Conservation (phyloP, 805 yeast genomes). For the Candida patagonica region DNA sequence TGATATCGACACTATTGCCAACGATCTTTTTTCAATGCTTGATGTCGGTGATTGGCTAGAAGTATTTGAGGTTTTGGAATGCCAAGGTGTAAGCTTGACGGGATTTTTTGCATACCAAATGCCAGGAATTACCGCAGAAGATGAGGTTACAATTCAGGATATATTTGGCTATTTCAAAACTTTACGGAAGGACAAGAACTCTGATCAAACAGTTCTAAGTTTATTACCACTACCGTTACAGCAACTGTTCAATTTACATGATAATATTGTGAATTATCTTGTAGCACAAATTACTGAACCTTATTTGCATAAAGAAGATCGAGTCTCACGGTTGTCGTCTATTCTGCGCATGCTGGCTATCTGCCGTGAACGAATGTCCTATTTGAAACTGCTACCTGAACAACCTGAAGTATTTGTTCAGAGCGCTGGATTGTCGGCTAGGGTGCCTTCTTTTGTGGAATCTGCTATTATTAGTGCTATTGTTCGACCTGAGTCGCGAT, state of each 20-base stretch:
- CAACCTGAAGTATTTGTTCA: slow-evolving; percentile 8
- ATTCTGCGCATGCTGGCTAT: slow-evolving; percentile 58
- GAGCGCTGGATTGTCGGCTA: slow-evolving; percentile 13
- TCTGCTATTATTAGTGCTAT: slow-evolving; percentile 66
- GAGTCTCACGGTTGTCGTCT: slow-evolving; percentile 62
- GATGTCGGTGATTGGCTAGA: slow-evolving; percentile 70
- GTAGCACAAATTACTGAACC: slow-evolving; percentile 56
- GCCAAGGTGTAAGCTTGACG: slow-evolving; percentile 49
- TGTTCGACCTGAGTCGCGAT: slow-evolving; percentile 71
- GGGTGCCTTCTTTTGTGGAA: slow-evolving; percentile 78
- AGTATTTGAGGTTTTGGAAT: slow-evolving; percentile 64
- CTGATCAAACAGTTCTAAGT: slow-evolving; percentile 34
- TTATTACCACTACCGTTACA: slow-evolving; percentile 63
- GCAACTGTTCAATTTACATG: slow-evolving; percentile 56
- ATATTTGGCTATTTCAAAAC: slow-evolving; percentile 62
- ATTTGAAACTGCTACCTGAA: slow-evolving; percentile 38
- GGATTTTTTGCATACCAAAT: slow-evolving; percentile 49
- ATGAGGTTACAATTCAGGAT: slow-evolving; percentile 52
- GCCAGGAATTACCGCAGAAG: slow-evolving; percentile 34
- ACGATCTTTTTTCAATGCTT: slow-evolving; percentile 46
- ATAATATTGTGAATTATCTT: slow-evolving; percentile 55
- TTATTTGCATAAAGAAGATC: slow-evolving; percentile 43
- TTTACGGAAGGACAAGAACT: slow-evolving; percentile 35
- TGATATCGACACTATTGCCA: slow-evolving; percentile 52
- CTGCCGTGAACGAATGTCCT: slow-evolving; percentile 57